Percentiles rank a stretch among this genome's conserved stretches.
These are phyloP conservation scores for Tylopilus sp. DNA, from an alignment of 1,284 basidiomycete species.

Conservation along the genomic window DNA sequence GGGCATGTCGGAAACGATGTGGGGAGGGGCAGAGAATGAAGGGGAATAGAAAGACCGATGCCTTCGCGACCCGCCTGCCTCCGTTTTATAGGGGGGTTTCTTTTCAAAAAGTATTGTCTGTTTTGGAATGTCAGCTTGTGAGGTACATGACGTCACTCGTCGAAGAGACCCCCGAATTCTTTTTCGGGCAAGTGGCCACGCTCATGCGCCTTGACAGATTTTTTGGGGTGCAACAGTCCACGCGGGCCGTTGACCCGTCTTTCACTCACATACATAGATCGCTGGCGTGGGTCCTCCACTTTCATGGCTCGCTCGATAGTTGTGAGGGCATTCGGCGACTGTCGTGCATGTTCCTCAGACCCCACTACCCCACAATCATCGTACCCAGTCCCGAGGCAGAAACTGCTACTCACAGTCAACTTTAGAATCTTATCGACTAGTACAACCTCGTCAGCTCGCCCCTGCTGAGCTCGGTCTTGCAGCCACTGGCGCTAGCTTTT, in stretches of 20 bases:
- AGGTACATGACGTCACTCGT: slow-evolving; percentile 26
- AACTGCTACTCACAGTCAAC: slow-evolving; percentile 64
- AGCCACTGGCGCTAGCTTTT: slow-evolving; percentile 75
- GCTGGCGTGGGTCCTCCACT: slow-evolving; percentile 82
- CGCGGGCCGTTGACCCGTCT: too few relatives aligned
- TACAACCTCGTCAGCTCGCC: slow-evolving; percentile 39
- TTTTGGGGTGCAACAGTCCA: too few relatives aligned
- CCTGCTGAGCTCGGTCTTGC: slow-evolving; percentile 70
- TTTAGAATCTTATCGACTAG: slow-evolving; percentile 58
- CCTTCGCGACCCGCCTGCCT: slow-evolving; percentile 2
- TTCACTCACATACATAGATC: slow-evolving; percentile 34
- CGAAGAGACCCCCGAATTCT: slow-evolving; percentile 3
- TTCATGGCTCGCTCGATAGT: slow-evolving; percentile 70
- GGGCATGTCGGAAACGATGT: slow-evolving; percentile 22
- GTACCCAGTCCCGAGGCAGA: slow-evolving; percentile 81
- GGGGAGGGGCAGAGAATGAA: not conserved
- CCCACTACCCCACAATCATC: slow-evolving; percentile 1
- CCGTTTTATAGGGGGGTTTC: slow-evolving; percentile 26
- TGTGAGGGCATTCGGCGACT: slow-evolving; percentile 76
- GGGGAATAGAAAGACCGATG: slow-evolving; percentile 6
- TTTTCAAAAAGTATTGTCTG: slow-evolving; percentile 4
- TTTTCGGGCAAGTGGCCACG: slow-evolving; percentile 7
- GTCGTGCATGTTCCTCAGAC: slow-evolving; percentile 57
- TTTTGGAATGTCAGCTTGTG: slow-evolving; percentile 15
- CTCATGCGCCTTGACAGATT: not conserved